Conservation (phyloP, 2,329 filamentous ascomycete species). For the Atkinsonella hypoxylon region DNA sequence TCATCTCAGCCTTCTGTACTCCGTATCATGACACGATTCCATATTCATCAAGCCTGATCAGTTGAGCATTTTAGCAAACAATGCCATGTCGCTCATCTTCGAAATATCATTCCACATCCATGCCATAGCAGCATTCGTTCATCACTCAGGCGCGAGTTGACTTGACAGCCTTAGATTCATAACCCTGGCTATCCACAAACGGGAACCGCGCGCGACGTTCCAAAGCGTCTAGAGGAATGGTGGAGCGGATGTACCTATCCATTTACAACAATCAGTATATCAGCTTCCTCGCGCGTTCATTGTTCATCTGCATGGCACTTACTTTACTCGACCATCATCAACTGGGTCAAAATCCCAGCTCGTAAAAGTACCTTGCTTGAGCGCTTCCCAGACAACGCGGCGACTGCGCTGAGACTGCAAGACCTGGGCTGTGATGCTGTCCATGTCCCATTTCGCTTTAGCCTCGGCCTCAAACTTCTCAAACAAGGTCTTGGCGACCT, state of each 20-base stretch:
- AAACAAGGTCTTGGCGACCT: slow-evolving; percentile 37
- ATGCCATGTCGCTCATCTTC: background rate
- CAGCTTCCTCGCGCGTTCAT: background rate
- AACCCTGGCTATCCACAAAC: slow-evolving; percentile 43
- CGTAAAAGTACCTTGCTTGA: slow-evolving; percentile 64
- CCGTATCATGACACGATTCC: too few relatives aligned
- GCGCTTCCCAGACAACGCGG: slow-evolving; percentile 65
- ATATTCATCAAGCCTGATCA: too few relatives aligned
- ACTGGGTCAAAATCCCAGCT: slow-evolving; percentile 78
- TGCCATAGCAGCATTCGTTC: background rate
- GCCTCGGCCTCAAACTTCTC: slow-evolving; percentile 64
- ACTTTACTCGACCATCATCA: slow-evolving; percentile 57
- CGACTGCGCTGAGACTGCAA: slow-evolving; percentile 68
- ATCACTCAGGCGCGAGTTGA: slow-evolving; percentile 18
- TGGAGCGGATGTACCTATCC: slow-evolving; percentile 69
- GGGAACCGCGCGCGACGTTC: slow-evolving; percentile 68
- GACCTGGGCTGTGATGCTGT: slow-evolving; percentile 62
- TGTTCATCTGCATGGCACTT: slow-evolving; percentile 18
- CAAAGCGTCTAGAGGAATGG: slow-evolving; percentile 68
- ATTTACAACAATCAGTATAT: background rate
- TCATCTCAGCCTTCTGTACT: too few relatives aligned
- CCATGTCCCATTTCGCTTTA: slow-evolving; percentile 66
- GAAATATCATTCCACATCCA: background rate
- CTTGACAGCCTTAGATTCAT: slow-evolving; percentile 29
- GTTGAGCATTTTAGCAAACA: background rate